Evolutionary conservation across 2,329 filamentous ascomycete species (phyloP).

Genomic region (Colletotrichum lentis): DNA sequence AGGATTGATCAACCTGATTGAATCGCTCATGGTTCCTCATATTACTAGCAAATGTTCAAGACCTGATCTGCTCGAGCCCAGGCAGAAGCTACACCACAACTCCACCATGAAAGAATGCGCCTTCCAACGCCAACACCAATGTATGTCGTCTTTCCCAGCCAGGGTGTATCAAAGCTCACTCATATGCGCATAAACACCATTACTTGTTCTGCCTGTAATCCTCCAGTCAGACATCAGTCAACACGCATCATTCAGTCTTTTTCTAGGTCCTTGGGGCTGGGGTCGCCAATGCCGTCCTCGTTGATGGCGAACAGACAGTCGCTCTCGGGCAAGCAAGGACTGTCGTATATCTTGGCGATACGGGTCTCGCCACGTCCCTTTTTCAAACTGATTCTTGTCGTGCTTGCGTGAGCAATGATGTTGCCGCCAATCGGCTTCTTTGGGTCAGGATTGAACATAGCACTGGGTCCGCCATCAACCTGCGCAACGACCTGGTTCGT

Average conservation of each 20-base stretch:
- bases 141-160: conserved; percentile 35
- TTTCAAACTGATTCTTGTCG: conserved; percentile 91
- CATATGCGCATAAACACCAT: conserved; percentile 27
- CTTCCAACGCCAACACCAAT: conserved; percentile 47
- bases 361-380: conserved; percentile 95
- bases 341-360: conserved; percentile 99
- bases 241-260: conserved; percentile 65
- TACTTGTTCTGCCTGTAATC: not conserved
- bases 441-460: conserved; percentile 99
- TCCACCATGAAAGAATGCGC: conserved; percentile 9
- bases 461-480: conserved; percentile 92
- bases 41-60: conserved; percentile 11
- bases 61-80: not conserved
- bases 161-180: conserved; percentile 16
- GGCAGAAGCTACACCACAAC: conserved; percentile 20
- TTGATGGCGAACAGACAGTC: conserved; percentile 97
- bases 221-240: not conserved
- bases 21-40: conserved; percentile 3
- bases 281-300: conserved; percentile 96
- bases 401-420: conserved; percentile 97
- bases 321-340: conserved; percentile 93
- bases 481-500: conserved; percentile 99
- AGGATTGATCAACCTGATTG: not conserved
- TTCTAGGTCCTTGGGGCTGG: conserved; percentile 92
- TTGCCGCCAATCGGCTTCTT: conserved; percentile 99